phyloP scores from a whole-genome alignment of 1,284 basidiomycete species.

The Waitea zeae region DNA sequence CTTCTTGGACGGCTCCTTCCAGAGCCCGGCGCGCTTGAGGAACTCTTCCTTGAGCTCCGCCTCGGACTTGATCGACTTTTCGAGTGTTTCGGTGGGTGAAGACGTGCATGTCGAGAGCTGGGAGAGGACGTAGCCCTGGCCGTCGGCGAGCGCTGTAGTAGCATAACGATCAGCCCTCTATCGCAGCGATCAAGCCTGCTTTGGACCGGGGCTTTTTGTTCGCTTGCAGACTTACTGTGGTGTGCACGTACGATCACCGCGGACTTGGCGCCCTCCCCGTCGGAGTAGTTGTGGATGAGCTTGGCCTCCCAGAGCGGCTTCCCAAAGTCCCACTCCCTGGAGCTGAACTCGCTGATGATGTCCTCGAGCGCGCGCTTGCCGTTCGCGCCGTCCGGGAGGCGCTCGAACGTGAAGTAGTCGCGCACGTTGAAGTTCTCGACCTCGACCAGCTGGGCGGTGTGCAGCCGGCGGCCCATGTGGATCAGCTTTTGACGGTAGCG shows the following conservation, averaged over 20 bases:
- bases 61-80: slow-evolving; percentile 1
- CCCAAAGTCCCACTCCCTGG: slow-evolving; percentile 14
- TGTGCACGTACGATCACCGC: slow-evolving; percentile 11
- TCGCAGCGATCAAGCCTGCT: too few relatives aligned
- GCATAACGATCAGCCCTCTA: too few relatives aligned
- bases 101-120: slow-evolving; percentile 14
- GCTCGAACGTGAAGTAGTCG: slow-evolving; percentile 9
- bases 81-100: slow-evolving; percentile 1
- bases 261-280: slow-evolving; percentile 12
- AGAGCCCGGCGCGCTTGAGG: too few relatives aligned
- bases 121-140: slow-evolving; percentile 13
- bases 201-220: too few relatives aligned
- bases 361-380: slow-evolving; percentile 13
- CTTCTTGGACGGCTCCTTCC: not conserved
- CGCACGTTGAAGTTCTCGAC: slow-evolving; percentile 12
- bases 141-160: slow-evolving; percentile 3
- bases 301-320: slow-evolving; percentile 14
- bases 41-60: too few relatives aligned
- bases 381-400: slow-evolving; percentile 11
- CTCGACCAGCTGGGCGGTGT: slow-evolving; percentile 12
- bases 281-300: slow-evolving; percentile 13
- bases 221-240: slow-evolving; percentile 11
- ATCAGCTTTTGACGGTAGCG: slow-evolving; percentile 12
- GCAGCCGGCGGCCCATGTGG: slow-evolving; percentile 11
- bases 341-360: slow-evolving; percentile 13